Evolutionary conservation across 495 filamentous ascomycete genomes (phyloP), one percentile per base, ranked within the genome.

Genomic region (Neurospora sp.): DNA sequence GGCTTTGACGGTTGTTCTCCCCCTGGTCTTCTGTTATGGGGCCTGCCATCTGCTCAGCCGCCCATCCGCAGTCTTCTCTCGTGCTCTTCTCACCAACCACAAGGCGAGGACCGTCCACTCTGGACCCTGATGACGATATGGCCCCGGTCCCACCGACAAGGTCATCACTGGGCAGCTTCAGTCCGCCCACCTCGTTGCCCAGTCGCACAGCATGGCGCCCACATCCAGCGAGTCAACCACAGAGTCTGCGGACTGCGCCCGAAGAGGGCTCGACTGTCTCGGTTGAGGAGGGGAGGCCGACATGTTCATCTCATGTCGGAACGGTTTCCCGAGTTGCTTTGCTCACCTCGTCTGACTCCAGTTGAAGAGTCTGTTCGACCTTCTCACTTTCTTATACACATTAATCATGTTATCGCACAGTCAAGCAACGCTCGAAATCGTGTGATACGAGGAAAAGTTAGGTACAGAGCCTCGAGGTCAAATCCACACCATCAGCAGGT

Each of bases 61-160:
- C 53, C 53, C 53, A 61, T 61, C 53, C 22, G 22, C 22, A 16
- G 53, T 61, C 53, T 61, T 61, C 12, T 31, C 47, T 59, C 53
- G 53, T 61, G 53, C 53, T 61, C 22, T 61, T 61, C 53, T 61
- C 53, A 31, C 53, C 53, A 61, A 61, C 53, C 53, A 61, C 22
- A 61, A 61, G 53, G 53, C 53, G 53, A 61, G 27, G 22, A 35
- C 47, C 12, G 22, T 12, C 47, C 47, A 31, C 22, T 61, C 53
- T 61, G 53, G 53, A 61, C 53, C 53, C 53, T 61, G 22, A 61
- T 61, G 53, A 61, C 42, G 70, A 37, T 76, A 76, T 47, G 82
- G 84, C 1, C 87, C 83, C 53, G 68, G 47, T 16, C 31, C 10
- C 12, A 68, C 31, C n/a, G 22, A 69, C 38, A 82, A 79, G 81